Evolutionary conservation across 2,329 filamentous ascomycete species (phyloP).

Genomic region (Nemania diffusa): DNA sequence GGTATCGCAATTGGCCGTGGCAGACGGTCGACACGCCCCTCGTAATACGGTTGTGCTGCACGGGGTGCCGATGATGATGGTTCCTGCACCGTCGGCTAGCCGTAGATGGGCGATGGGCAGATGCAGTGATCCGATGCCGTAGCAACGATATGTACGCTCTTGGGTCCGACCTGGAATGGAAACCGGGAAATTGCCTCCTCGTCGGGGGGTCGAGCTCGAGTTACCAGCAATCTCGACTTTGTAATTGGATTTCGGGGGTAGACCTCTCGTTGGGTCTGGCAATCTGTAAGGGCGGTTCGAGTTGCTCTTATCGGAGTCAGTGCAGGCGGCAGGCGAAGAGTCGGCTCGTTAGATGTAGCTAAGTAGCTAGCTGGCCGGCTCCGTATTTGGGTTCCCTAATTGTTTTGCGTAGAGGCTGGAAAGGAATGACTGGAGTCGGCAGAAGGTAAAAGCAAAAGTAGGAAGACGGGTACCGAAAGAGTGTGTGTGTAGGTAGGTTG

Average conservation of each 20-base stretch:
- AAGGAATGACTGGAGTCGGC: constrained; percentile 32
- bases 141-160: constrained; percentile 13
- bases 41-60: constrained; percentile 33
- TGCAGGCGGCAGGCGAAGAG: constrained; percentile 9
- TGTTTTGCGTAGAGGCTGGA: constrained; percentile 7
- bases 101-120: constrained; percentile 35
- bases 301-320: constrained; percentile 12
- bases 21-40: constrained; percentile 11
- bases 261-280: not conserved
- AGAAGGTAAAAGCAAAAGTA: not conserved
- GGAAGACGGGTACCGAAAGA: constrained; percentile 16
- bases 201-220: not conserved
- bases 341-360: constrained; percentile 1
- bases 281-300: not conserved
- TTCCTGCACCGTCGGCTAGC: constrained; percentile 46
- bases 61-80: constrained; percentile 35
- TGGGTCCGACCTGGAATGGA: constrained; percentile 1
- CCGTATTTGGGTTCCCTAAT: constrained; percentile 4
- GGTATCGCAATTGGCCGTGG: not conserved
- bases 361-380: not conserved
- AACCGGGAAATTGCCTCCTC: constrained; percentile 17
- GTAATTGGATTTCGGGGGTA: not conserved
- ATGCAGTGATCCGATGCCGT: constrained; percentile 45
- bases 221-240: not conserved
- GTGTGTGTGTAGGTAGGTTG: constrained; percentile 10